Conservation (phyloP, 164 flowering plant genomes). For the Macadamia integrifolia region DNA sequence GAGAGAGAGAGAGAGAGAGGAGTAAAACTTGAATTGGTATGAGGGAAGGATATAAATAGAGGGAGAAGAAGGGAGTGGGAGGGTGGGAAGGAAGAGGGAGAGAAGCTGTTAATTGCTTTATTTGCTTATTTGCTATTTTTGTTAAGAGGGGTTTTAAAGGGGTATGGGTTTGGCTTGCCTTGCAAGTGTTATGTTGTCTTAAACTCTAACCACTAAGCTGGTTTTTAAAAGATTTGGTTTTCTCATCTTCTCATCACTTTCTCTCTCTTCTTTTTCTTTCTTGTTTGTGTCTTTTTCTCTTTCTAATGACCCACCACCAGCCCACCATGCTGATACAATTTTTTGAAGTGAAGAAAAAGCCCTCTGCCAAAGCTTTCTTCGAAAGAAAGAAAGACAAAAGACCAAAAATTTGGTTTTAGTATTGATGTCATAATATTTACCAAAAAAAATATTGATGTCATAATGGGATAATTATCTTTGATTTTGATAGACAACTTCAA, state of each 20-base stretch:
- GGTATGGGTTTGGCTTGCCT: constrained; percentile 1
- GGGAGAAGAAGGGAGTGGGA: not conserved
- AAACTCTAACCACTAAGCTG: not conserved
- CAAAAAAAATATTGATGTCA: too few relatives aligned
- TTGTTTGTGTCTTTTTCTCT: too few relatives aligned
- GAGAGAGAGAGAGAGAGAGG: not conserved
- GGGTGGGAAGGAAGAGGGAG: too few relatives aligned
- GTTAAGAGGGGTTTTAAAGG: too few relatives aligned
- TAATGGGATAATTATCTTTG: too few relatives aligned
- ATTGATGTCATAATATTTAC: too few relatives aligned
- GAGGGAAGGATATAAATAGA: not conserved
- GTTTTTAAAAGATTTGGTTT: not conserved
- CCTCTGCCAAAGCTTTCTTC: constrained; percentile 2
- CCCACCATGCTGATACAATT: not conserved
- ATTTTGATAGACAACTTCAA: too few relatives aligned
- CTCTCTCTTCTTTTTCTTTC: constrained; percentile 7
- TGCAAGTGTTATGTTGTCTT: constrained; percentile 2
- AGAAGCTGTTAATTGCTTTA: constrained; percentile 19
- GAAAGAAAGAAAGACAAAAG: constrained; percentile 1
- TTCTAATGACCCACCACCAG: not conserved
- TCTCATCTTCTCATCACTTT: constrained; percentile 2
- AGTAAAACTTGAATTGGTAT: not conserved
- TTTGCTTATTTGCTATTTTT: constrained; percentile 24
- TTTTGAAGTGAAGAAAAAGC: too few relatives aligned
- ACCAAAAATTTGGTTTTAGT: too few relatives aligned